Conservation (phyloP, 108 stramenopile genomes). For the Cafeteria roenbergensis region DNA sequence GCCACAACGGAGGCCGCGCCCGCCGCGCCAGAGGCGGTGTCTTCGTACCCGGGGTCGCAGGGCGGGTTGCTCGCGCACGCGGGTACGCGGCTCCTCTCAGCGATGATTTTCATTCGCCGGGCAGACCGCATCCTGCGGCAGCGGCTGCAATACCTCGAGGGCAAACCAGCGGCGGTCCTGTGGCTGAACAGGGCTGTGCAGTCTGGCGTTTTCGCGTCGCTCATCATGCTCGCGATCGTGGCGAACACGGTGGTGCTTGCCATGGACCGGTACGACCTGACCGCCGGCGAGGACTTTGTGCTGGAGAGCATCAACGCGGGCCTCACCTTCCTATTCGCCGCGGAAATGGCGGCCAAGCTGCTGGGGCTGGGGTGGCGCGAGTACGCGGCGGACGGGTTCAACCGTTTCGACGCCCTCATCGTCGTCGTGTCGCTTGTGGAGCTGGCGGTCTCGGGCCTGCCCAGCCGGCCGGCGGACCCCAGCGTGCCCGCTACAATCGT, state of each 20-base stretch:
- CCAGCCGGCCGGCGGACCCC: conserved; percentile 2
- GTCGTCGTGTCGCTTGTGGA: conserved; percentile 41
- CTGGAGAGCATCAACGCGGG: conserved; percentile 38
- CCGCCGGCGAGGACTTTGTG: neutral
- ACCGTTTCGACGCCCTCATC: conserved; percentile 48
- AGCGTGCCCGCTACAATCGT: neutral
- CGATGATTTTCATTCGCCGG: too few species aligned
- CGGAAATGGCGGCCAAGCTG: conserved; percentile 36
- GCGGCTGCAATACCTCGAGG: neutral
- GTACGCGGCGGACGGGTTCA: conserved; percentile 34
- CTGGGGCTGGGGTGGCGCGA: conserved; percentile 28
- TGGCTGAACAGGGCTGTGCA: neutral
- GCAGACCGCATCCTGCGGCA: neutral
- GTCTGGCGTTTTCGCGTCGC: neutral
- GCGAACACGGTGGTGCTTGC: conserved; percentile 48
- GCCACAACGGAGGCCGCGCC: too few species aligned
- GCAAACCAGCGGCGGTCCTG: neutral
- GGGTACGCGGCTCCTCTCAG: too few species aligned
- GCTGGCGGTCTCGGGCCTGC: conserved; percentile 9
- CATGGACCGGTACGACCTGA: conserved; percentile 44
- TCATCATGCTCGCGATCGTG: conserved; percentile 25
- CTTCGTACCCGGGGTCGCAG: too few species aligned
- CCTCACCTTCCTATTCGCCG: conserved; percentile 41
- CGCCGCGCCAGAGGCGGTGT: too few species aligned
- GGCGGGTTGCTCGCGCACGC: too few species aligned